phyloP scores from a whole-genome alignment of 495 filamentous ascomycete genomes.

The Parathielavia appendiculata region DNA sequence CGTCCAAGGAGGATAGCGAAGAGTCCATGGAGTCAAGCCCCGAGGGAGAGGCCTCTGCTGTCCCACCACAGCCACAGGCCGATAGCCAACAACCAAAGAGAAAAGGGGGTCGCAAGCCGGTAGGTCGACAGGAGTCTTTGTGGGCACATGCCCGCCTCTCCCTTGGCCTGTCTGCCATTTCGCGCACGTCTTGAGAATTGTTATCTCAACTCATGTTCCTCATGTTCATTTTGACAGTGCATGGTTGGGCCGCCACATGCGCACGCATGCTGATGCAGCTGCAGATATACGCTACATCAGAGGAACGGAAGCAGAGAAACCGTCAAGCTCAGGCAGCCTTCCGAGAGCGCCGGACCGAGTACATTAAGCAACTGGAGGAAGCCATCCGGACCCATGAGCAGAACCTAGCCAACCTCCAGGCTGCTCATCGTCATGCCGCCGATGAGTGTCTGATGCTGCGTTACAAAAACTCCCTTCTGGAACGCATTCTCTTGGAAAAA shows the following conservation, averaged over 20 bases:
- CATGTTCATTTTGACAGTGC: slow-evolving; percentile 13
- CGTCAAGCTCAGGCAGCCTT: slow-evolving; percentile 96
- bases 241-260: not conserved
- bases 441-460: slow-evolving; percentile 98
- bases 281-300: slow-evolving; percentile 96
- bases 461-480: slow-evolving; percentile 95
- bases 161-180: slow-evolving; percentile 5
- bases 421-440: slow-evolving; percentile 88
- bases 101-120: slow-evolving; percentile 95
- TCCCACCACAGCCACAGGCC: slow-evolving; percentile 34
- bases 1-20: slow-evolving; percentile 46
- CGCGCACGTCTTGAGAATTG: not conserved
- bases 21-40: slow-evolving; percentile 53
- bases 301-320: slow-evolving; percentile 97
- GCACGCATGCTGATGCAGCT: slow-evolving; percentile 26
- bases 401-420: slow-evolving; percentile 81
- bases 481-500: slow-evolving; percentile 93
- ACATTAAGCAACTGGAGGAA: slow-evolving; percentile 97
- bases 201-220: not conserved
- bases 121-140: slow-evolving; percentile 44
- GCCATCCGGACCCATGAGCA: slow-evolving; percentile 98
- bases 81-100: slow-evolving; percentile 63
- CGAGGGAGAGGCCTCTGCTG: slow-evolving; percentile 43
- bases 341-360: slow-evolving; percentile 92
- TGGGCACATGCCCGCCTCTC: slow-evolving; percentile 6